Percentiles rank a stretch among this genome's conserved stretches.
These are phyloP conservation scores for Mortierella sp. DNA, from an alignment of 371 early-diverging fungal genomes.

Conservation along the genomic window DNA sequence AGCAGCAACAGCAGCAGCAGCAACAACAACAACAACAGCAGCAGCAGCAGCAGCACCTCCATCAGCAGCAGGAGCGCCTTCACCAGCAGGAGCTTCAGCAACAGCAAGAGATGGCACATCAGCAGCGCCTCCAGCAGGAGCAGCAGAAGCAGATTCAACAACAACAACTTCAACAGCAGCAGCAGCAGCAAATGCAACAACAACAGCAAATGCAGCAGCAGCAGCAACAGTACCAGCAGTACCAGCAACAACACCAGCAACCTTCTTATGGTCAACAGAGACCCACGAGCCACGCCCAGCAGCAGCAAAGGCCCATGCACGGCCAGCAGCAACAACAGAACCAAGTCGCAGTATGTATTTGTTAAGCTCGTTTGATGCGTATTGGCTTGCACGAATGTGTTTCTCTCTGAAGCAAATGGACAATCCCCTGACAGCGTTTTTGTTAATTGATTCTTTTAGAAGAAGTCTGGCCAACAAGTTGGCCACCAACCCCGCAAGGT, in stretches of 20 bases:
- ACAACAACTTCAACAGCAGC: conserved; percentile 44
- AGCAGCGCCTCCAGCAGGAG: conserved; percentile 43
- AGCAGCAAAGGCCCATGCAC: conserved; percentile 18
- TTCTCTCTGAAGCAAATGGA: not conserved
- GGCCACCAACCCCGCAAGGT: conserved; percentile 60
- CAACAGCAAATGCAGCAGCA: conserved; percentile 38
- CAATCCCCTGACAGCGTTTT: not conserved
- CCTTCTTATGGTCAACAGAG: not conserved
- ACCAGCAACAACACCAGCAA: conserved; percentile 53
- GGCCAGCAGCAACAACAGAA: conserved; percentile 16
- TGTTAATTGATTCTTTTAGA: not conserved
- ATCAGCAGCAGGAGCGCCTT: conserved; percentile 23
- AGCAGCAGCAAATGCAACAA: conserved; percentile 54
- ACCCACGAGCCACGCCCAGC: conserved; percentile 11
- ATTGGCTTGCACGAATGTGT: not conserved
- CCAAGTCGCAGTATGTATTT: conserved; percentile 21
- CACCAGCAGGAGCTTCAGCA: conserved; percentile 23
- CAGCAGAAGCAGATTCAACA: conserved; percentile 56
- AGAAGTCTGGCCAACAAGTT: conserved; percentile 34
- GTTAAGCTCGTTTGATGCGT: conserved; percentile 7
- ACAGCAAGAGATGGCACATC: conserved; percentile 29
- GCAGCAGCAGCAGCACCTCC: conserved; percentile 26
- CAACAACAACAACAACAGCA: conserved; percentile 31
- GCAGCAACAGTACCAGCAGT: conserved; percentile 36
- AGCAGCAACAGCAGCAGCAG: conserved; percentile 25